Base-by-base conservation (phyloP, 129 eudicot species). In the Erigeron canadensis region DNA sequence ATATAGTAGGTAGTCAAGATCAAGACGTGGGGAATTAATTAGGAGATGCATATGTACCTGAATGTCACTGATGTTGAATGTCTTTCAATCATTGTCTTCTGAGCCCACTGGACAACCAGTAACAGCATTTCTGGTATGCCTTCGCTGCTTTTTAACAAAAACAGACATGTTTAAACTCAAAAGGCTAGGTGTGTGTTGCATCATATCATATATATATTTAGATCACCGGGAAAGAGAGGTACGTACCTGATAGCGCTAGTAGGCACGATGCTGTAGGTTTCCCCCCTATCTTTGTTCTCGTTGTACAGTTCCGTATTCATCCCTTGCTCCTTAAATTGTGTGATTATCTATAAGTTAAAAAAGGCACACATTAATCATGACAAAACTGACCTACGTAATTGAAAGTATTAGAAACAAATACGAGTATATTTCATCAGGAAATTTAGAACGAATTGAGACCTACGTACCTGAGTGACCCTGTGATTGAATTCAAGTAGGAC, bases 301-400 rank as follows among this genome's bases (percentile, higher is more conserved):
- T 78, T 80, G 82, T 89, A 93, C 81, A 93, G 75, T 64, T 87
- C 96, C 4, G 96, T 93, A 72, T 89, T 93, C 41, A 93, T 45
- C 38, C 96, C 98, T 84, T 89, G 98, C 81, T 85, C 92, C 91
- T 80, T 89, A 67, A 93, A 93, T 76, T 93, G 90, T 5, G 92
- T 85, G 19, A 85, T 81, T 77, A 86, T 73, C 97, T 91, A 81
- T 3, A 42, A 15, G 7, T 45, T 60, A 65, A 46, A 54, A 73
- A 15, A n/a, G n/a, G n/a, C n/a, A n/a, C n/a, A n/a, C 28, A 56
- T 40, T 75, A 17, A 66, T 41, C 64, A 53, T 53, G 54, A 73
- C 51, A 51, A 69, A 64, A 47, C 34, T 41, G 10, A n/a, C n/a
- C n/a, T n/a, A n/a, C n/a, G 50, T 18, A 55, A 53, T 15, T 10